phyloP scores from a whole-genome alignment of 257 asterid genomes.

The Solanum medicagineum region DNA sequence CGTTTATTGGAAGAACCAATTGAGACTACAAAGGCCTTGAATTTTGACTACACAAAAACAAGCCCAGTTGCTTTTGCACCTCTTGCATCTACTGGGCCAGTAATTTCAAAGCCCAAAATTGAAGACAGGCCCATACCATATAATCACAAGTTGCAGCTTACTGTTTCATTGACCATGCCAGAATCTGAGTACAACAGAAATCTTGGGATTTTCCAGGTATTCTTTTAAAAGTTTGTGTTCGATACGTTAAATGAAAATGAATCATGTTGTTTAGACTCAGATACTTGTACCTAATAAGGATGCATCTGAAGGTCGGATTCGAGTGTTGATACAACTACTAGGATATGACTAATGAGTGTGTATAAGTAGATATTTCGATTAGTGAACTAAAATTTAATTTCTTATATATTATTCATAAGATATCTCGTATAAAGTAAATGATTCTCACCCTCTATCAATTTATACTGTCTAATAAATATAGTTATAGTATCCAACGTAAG shows the following conservation, averaged over 20 bases:
- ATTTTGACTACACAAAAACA: constrained; percentile 49
- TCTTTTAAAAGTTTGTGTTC: not conserved
- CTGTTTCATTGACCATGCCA: constrained; percentile 42
- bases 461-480: no score
- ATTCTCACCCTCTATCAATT: not conserved
- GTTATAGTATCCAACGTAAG: no score
- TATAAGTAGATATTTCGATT: no score
- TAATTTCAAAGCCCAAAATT: not conserved
- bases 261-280: no score
- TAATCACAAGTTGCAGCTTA: constrained; percentile 28
- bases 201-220: constrained; percentile 64
- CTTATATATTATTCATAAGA: not conserved
- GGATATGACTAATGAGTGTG: no score
- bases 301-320: no score
- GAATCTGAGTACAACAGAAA: constrained; percentile 52
- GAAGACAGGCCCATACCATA: constrained; percentile 17
- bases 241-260: no score
- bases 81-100: not conserved
- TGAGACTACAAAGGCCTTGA: constrained; percentile 24
- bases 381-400: no score
- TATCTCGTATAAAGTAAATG: not conserved
- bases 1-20: constrained; percentile 35
- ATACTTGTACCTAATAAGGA: no score
- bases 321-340: not conserved
- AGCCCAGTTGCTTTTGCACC: constrained; percentile 46